phyloP scores from a whole-genome alignment of 2,329 filamentous ascomycete genomes.

The Pseudogymnoascus sp. region DNA sequence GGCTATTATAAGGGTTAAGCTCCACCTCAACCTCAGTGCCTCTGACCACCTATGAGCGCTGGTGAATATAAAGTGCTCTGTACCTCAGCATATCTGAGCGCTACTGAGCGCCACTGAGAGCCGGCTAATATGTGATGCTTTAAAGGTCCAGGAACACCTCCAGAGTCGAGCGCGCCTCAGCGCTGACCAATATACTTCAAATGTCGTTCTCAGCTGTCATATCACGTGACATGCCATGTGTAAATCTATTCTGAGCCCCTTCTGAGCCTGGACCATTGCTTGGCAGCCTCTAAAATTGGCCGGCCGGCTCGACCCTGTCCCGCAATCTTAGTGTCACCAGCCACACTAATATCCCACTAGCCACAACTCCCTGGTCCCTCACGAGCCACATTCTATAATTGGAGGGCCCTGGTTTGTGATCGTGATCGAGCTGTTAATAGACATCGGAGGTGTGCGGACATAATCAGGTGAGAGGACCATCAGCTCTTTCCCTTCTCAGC shows the following conservation, averaged over 20 bases:
- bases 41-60: no score
- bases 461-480: slow-evolving; percentile 4
- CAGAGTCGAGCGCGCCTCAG: neutral
- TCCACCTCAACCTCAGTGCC: no score
- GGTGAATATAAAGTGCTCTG: no score
- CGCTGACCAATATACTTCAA: neutral
- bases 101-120: neutral
- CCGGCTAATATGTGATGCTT: no score
- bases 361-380: neutral
- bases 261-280: neutral
- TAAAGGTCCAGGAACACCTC: no score
- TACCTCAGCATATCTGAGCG: neutral
- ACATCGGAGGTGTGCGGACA: neutral
- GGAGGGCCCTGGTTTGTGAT: neutral
- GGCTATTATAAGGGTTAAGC: no score
- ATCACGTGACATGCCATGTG: neutral
- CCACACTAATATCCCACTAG: neutral
- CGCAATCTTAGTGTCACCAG: neutral
- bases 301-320: slow-evolving; percentile 1
- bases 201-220: no score
- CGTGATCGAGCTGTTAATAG: slow-evolving; percentile 8
- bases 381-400: slow-evolving; percentile 9
- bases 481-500: slow-evolving; percentile 1
- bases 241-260: neutral
- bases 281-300: neutral